Evolutionary conservation across 129 eudicot species (phyloP).

Genomic region (Logfia minima): DNA sequence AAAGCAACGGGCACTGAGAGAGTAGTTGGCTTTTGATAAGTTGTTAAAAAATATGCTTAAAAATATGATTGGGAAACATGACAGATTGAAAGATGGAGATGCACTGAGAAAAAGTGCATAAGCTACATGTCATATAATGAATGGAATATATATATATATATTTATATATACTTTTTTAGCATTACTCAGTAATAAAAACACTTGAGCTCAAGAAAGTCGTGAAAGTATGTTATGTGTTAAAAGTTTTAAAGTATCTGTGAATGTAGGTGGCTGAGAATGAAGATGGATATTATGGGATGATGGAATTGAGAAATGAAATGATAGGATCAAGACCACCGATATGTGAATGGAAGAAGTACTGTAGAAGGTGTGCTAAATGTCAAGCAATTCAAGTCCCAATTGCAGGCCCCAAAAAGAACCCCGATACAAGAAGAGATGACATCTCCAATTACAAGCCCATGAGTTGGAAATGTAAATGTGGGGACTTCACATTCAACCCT

Average conservation of each 20-base stretch:
- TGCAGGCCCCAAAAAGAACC: background rate
- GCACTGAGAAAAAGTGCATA: too few relatives aligned
- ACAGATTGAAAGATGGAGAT: background rate
- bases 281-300: background rate
- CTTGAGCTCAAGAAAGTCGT: too few relatives aligned
- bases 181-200: too few relatives aligned
- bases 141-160: too few relatives aligned
- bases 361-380: conserved; percentile 20
- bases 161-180: too few relatives aligned
- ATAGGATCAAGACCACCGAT: conserved; percentile 29
- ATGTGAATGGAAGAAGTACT: conserved; percentile 21
- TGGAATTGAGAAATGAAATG: background rate
- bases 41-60: too few relatives aligned
- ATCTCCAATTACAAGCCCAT: conserved; percentile 24
- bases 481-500: conserved; percentile 21
- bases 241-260: background rate
- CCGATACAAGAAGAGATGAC: conserved; percentile 14
- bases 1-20: background rate
- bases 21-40: background rate
- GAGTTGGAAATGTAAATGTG: conserved; percentile 31
- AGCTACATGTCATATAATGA: too few relatives aligned
- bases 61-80: too few relatives aligned
- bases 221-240: too few relatives aligned
- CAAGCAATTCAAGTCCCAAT: conserved; percentile 24
- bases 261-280: background rate